Conservation (phyloP, 2,329 filamentous ascomycete genomes). For the Neonectria hederae region DNA sequence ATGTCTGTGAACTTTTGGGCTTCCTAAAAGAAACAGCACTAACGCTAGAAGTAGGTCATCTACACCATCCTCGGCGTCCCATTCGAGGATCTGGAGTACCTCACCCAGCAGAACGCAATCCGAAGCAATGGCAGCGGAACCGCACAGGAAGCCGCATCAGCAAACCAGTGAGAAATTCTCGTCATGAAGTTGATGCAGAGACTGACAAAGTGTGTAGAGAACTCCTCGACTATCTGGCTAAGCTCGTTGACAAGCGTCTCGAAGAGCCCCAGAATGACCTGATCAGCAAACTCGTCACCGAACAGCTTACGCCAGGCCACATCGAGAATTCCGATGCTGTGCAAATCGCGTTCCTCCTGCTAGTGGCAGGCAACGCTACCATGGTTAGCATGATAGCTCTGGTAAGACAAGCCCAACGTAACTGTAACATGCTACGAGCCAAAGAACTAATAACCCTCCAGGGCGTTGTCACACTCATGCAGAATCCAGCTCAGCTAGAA, state of each 20-base stretch:
- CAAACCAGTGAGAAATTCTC: constrained; percentile 49
- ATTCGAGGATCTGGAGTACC: constrained; percentile 55
- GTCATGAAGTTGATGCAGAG: no score
- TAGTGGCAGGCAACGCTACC: constrained; percentile 62
- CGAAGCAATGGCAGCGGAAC: constrained; percentile 58
- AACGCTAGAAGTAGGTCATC: constrained; percentile 50
- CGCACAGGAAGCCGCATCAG: constrained; percentile 55
- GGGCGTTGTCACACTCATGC: constrained; percentile 56
- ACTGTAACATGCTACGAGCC: not conserved
- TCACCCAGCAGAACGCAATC: constrained; percentile 58
- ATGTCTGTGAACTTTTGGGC: constrained; percentile 50
- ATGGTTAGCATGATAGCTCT: constrained; percentile 62
- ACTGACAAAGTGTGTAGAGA: constrained; percentile 40
- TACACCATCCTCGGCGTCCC: constrained; percentile 61
- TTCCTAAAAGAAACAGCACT: constrained; percentile 37
- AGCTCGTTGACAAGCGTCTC: constrained; percentile 52
- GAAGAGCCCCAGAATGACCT: constrained; percentile 55
- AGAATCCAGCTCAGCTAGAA: constrained; percentile 54
- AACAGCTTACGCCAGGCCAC: constrained; percentile 52
- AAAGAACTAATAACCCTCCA: constrained; percentile 15
- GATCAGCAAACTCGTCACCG: constrained; percentile 55
- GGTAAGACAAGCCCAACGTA: constrained; percentile 34
- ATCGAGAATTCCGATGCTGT: constrained; percentile 53
- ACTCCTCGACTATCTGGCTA: constrained; percentile 56
- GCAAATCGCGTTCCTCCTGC: constrained; percentile 59